Percentiles rank a stretch among this genome's conserved stretches.
Evolutionary conservation across 768 basidiomycete species (phyloP).

Genomic region (Rhodotorula kratochvilovae): DNA sequence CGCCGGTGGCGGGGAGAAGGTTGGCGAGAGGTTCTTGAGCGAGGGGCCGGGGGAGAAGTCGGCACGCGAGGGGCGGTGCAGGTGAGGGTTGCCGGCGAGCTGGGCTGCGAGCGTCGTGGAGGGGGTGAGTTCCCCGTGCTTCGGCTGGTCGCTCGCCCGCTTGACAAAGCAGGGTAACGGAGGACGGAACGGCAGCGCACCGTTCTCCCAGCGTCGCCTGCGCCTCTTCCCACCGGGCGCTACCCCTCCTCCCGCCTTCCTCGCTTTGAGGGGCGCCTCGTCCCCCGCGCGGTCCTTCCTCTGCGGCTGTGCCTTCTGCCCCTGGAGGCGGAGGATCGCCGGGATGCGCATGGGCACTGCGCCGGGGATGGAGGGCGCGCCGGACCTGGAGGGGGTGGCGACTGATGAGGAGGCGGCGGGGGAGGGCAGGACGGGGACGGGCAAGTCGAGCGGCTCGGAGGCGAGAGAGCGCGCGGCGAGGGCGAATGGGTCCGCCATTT

Average conservation of each 20-base stretch:
- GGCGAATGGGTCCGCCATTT: not conserved
- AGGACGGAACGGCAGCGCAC: not conserved
- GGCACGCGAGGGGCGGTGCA: conserved; percentile 22
- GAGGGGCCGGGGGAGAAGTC: conserved; percentile 25
- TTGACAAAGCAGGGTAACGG: not conserved
- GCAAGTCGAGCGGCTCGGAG: not conserved
- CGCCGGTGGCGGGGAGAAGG: conserved; percentile 24
- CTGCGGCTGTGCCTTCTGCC: not conserved
- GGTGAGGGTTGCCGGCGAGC: conserved; percentile 34
- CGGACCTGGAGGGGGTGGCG: not conserved
- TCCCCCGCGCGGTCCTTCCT: not conserved
- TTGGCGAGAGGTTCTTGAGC: conserved; percentile 11
- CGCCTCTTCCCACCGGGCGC: conserved; percentile 9
- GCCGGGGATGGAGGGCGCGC: not conserved
- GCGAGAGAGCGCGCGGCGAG: not conserved
- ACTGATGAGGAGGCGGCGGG: not conserved
- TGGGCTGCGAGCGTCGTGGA: conserved; percentile 14
- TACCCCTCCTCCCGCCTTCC: not conserved
- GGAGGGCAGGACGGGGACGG: not conserved
- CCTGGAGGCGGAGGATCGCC: conserved; percentile 12
- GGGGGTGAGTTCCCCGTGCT: too few species aligned
- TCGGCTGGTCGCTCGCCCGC: not conserved
- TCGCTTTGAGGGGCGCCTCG: not conserved
- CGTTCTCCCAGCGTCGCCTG: conserved; percentile 30
- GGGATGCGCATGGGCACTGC: conserved; percentile 20